phyloP scores from a whole-genome alignment of 1,284 basidiomycete species.

The Schizophyllum amplum region DNA sequence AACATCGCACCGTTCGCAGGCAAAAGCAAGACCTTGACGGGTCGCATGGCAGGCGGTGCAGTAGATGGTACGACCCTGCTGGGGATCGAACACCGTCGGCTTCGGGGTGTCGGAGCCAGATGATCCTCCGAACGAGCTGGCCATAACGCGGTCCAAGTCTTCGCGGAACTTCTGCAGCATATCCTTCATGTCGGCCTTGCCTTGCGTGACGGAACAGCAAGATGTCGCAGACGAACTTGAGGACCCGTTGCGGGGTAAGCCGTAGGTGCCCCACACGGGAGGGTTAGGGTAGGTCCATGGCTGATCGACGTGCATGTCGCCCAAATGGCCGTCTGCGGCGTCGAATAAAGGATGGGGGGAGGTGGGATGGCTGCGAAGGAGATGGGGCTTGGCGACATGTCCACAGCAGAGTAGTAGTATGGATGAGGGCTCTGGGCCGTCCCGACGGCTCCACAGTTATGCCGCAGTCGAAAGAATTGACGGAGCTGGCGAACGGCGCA shows the following conservation, averaged over 20 bases:
- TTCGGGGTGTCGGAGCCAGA: background rate
- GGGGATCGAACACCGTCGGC: conserved; percentile 4
- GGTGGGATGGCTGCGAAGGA: conserved; percentile 27
- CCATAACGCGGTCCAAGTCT: conserved; percentile 46
- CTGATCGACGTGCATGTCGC: conserved; percentile 5
- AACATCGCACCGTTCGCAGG: conserved; percentile 32
- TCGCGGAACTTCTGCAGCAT: conserved; percentile 53
- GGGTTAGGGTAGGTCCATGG: conserved; percentile 16
- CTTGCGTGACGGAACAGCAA: conserved; percentile 47
- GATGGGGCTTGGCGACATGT: conserved; percentile 10
- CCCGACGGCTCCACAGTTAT: conserved; percentile 2
- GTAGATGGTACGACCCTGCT: conserved; percentile 11
- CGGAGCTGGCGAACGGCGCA: conserved; percentile 8
- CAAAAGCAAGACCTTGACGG: conserved; percentile 30
- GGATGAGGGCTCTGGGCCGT: too few relatives aligned
- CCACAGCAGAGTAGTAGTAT: conserved; percentile 3
- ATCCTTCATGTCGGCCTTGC: conserved; percentile 44
- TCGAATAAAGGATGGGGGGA: conserved; percentile 24
- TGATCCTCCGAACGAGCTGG: conserved; percentile 32
- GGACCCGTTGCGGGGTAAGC: conserved; percentile 10
- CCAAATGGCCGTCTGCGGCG: background rate
- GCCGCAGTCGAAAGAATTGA: conserved; percentile 5
- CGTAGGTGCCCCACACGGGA: too few relatives aligned
- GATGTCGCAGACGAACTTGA: conserved; percentile 8
- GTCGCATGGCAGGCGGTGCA: conserved; percentile 34